A percentile compares a stretch with the other conserved stretches of the same genome.
phyloP scores from a whole-genome alignment of 2,329 filamentous ascomycete genomes.

The Niveomyces coronatus region DNA sequence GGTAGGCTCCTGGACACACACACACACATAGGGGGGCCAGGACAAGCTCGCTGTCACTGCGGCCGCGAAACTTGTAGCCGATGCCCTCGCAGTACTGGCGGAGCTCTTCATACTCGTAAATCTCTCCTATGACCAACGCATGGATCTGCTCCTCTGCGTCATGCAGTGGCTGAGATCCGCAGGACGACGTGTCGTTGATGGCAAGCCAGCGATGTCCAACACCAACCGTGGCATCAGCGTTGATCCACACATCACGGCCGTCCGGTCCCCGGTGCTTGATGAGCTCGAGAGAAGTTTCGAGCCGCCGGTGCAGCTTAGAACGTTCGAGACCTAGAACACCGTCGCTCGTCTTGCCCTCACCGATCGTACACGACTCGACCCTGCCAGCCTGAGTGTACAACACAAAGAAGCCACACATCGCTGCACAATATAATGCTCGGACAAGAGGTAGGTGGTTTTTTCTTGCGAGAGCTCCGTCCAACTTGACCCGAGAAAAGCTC shows the following conservation, averaged over 20 bases:
- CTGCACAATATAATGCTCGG: neutral
- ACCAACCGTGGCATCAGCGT: conserved; percentile 10
- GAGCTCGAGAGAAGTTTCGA: neutral
- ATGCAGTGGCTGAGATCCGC: conserved; percentile 36
- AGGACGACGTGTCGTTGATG: conserved; percentile 39
- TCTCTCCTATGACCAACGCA: conserved; percentile 48
- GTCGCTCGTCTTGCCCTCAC: neutral
- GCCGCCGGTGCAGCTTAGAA: too few species aligned
- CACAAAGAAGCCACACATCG: neutral
- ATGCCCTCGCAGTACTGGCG: conserved; percentile 25
- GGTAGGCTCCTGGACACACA: too few species aligned
- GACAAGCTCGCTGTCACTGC: conserved; percentile 41
- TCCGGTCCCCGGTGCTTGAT: neutral
- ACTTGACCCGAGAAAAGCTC: neutral
- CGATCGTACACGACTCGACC: neutral
- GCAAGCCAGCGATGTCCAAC: conserved; percentile 39
- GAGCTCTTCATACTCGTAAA: conserved; percentile 44
- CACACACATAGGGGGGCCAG: too few species aligned
- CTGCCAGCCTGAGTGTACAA: neutral
- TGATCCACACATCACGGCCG: neutral
- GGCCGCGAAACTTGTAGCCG: conserved; percentile 33
- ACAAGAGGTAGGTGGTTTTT: neutral
- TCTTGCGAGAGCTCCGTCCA: neutral
- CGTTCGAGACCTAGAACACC: too few species aligned
- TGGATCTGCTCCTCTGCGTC: conserved; percentile 30